Conservation (phyloP, 495 filamentous ascomycete species). For the Annulohypoxylon nitens region DNA sequence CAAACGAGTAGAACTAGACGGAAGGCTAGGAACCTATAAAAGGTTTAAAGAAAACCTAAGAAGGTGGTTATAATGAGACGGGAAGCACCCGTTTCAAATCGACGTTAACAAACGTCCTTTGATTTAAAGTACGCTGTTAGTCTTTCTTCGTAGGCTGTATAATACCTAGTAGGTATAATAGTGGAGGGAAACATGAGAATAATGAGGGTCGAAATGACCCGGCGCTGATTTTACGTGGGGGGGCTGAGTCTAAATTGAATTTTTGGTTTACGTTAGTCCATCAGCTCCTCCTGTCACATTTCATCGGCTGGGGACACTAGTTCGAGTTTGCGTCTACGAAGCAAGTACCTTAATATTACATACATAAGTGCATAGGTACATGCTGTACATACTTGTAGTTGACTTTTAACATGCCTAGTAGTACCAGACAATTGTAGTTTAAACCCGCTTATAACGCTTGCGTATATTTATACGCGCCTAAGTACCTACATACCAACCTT, state of each 20-base stretch:
- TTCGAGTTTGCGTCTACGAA: not conserved
- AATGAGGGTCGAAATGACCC: constrained; percentile 38
- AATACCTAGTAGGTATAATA: not conserved
- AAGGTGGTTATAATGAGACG: not conserved
- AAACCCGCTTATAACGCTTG: too few species aligned
- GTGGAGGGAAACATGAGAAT: constrained; percentile 16
- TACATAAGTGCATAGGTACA: not conserved
- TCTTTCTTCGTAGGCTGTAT: constrained; percentile 12
- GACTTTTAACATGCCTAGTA: too few species aligned
- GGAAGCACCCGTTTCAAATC: constrained; percentile 20
- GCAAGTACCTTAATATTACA: constrained; percentile 3
- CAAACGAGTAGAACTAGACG: constrained; percentile 9
- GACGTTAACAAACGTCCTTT: constrained; percentile 8
- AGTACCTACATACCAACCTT: too few species aligned
- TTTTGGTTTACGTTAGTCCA: constrained; percentile 42
- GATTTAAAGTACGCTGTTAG: not conserved
- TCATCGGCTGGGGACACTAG: constrained; percentile 26
- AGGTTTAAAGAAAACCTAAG: not conserved
- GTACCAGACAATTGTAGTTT: too few species aligned
- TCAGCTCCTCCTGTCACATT: constrained; percentile 42
- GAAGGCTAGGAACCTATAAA: not conserved
- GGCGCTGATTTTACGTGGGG: constrained; percentile 39
- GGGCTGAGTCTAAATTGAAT: constrained; percentile 46
- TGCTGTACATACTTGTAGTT: too few species aligned
- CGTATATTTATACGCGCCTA: too few species aligned